Evolutionary conservation across 768 basidiomycete species (phyloP).

Genomic region (Russula olivacea): DNA sequence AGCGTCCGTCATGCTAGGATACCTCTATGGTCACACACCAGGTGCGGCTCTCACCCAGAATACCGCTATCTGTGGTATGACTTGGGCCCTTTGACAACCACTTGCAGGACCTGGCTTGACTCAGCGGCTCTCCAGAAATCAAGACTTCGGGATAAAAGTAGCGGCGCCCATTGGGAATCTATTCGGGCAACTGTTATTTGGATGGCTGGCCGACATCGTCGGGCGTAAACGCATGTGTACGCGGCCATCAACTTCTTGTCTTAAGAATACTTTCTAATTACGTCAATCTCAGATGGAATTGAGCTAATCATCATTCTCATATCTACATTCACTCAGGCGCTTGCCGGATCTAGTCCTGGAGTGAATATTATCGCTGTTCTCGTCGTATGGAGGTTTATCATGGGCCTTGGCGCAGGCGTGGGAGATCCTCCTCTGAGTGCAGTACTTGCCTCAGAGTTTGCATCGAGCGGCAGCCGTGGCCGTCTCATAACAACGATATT

Average conservation of each 20-base stretch:
- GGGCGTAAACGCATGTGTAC: conserved; percentile 56
- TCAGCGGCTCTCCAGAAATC: conserved; percentile 1
- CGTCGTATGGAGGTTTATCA: conserved; percentile 78
- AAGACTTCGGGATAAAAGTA: conserved; percentile 39
- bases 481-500: conserved; percentile 88
- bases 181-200: conserved; percentile 40
- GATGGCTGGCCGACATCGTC: conserved; percentile 40
- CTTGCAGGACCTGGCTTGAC: not conserved
- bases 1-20: conserved; percentile 74
- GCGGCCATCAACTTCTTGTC: conserved; percentile 1
- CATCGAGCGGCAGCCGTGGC: conserved; percentile 67
- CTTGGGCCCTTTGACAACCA: not conserved
- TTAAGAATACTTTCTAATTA: not conserved
- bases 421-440: conserved; percentile 85
- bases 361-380: conserved; percentile 69
- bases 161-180: conserved; percentile 39
- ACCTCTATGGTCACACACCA: conserved; percentile 54
- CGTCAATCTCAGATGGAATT: conserved; percentile 45
- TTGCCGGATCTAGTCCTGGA: conserved; percentile 63
- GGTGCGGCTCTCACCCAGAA: conserved; percentile 1
- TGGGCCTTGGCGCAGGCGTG: conserved; percentile 79
- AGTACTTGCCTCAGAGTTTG: conserved; percentile 86
- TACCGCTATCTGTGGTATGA: not conserved
- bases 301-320: conserved; percentile 79
- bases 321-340: conserved; percentile 71